phyloP scores from a whole-genome alignment of 23 red algal genomes.

The Gracilaria vermiculophylla region DNA sequence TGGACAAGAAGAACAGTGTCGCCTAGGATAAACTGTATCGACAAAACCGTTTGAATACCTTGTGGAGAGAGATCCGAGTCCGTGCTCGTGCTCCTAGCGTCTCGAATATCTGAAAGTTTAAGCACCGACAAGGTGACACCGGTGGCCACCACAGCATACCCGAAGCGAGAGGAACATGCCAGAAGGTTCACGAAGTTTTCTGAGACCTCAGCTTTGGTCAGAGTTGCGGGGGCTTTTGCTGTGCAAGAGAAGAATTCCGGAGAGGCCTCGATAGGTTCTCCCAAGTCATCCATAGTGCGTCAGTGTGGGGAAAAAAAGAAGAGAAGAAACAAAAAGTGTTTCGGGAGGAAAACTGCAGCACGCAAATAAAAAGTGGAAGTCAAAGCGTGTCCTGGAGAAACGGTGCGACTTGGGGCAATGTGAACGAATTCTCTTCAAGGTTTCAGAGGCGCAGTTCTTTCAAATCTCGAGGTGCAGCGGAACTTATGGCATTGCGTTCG shows the following conservation, averaged over 20 bases:
- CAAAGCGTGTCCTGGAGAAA: no score
- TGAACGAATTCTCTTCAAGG: no score
- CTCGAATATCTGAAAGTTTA: conserved; percentile 1
- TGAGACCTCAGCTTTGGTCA: not conserved
- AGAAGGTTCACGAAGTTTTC: conserved; percentile 10
- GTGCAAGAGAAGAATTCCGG: conserved; percentile 12
- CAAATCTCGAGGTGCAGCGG: no score
- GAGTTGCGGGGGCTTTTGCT: not conserved
- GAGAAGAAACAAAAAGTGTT: no score
- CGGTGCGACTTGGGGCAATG: no score
- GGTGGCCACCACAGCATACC: conserved; percentile 9
- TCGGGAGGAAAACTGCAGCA: no score
- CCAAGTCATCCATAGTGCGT: not conserved
- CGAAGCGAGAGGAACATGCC: conserved; percentile 33
- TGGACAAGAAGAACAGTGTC: conserved; percentile 20
- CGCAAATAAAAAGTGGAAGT: no score
- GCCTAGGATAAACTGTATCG: conserved; percentile 8
- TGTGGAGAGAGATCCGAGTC: conserved; percentile 17
- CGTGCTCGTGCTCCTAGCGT: not conserved
- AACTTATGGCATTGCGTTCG: no score
- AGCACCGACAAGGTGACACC: not conserved
- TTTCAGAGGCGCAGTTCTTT: no score
- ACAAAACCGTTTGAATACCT: not conserved
- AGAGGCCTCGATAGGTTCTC: not conserved
- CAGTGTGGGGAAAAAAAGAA: not conserved